Conservation (phyloP, 2,329 filamentous ascomycete species). For the Xylariaceae sp. region DNA sequence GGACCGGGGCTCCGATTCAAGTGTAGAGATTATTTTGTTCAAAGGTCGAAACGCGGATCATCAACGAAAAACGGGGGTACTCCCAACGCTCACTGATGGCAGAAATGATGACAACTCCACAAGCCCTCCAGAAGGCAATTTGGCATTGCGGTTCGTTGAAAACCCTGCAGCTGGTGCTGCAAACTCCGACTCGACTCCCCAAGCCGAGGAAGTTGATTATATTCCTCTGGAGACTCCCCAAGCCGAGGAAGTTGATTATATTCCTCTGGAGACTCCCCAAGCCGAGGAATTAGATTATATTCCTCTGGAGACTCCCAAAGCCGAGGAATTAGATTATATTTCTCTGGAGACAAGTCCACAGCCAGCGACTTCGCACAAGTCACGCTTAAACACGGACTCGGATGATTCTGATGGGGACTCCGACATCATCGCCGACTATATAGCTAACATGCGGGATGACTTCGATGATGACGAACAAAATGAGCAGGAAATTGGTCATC, state of each 20-base stretch:
- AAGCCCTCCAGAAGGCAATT: slow-evolving; percentile 29
- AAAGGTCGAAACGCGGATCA: slow-evolving; percentile 46
- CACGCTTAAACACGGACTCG: neutral
- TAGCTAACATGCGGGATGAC: slow-evolving; percentile 57
- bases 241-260: slow-evolving; percentile 20
- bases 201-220: slow-evolving; percentile 20
- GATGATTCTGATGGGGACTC: slow-evolving; percentile 43
- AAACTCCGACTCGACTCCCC: neutral
- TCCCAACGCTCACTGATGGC: neutral
- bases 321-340: slow-evolving; percentile 22
- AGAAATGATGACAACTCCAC: slow-evolving; percentile 13
- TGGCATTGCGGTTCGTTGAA: slow-evolving; percentile 34
- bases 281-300: slow-evolving; percentile 21
- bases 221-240: too few relatives aligned
- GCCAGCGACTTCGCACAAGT: slow-evolving; percentile 11
- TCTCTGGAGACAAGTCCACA: slow-evolving; percentile 21
- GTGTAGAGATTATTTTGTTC: slow-evolving; percentile 71
- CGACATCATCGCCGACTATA: slow-evolving; percentile 63
- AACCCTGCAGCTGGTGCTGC: slow-evolving; percentile 11
- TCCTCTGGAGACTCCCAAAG: neutral
- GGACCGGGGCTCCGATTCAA: slow-evolving; percentile 49
- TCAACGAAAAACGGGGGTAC: slow-evolving; percentile 10
- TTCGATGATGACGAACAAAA: slow-evolving; percentile 26
- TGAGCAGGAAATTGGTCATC: slow-evolving; percentile 21
- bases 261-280: neutral